Evolutionary conservation across 2,329 filamentous ascomycete species (phyloP).

Genomic region (Hymenotorrendiella dingleyae): DNA sequence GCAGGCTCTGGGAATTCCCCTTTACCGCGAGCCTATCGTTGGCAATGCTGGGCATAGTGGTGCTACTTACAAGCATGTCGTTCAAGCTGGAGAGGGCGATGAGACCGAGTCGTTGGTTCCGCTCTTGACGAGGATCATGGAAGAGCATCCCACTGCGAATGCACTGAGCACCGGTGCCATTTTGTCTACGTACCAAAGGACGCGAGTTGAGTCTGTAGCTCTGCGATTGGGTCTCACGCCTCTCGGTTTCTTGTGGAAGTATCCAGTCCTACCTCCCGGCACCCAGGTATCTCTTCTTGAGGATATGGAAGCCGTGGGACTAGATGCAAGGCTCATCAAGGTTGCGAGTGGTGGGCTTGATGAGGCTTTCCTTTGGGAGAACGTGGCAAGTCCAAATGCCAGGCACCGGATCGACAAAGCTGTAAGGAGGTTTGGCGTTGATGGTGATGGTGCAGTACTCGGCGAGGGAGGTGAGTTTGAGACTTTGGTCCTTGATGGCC

Average conservation of each 20-base stretch:
- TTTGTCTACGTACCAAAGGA: slow-evolving; percentile 90
- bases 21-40: slow-evolving; percentile 73
- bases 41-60: slow-evolving; percentile 66
- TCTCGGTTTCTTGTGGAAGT: slow-evolving; percentile 90
- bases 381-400: slow-evolving; percentile 57
- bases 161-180: slow-evolving; percentile 90
- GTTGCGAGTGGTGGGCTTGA: slow-evolving; percentile 87
- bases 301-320: slow-evolving; percentile 72
- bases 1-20: slow-evolving; percentile 68
- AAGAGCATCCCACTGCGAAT: slow-evolving; percentile 70
- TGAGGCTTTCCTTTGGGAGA: slow-evolving; percentile 71
- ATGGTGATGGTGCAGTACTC: slow-evolving; percentile 63
- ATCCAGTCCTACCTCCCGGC: slow-evolving; percentile 60
- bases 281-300: slow-evolving; percentile 52
- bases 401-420: slow-evolving; percentile 44
- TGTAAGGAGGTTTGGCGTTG: slow-evolving; percentile 61
- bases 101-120: slow-evolving; percentile 85
- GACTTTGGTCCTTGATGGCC: slow-evolving; percentile 81
- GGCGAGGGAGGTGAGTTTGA: slow-evolving; percentile 97
- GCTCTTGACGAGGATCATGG: slow-evolving; percentile 62
- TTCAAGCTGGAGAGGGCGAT: slow-evolving; percentile 42
- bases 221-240: slow-evolving; percentile 75
- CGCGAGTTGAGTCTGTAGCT: slow-evolving; percentile 88
- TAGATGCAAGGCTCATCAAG: slow-evolving; percentile 91
- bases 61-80: slow-evolving; percentile 59